Conservation (phyloP, 1,139 yeast species). For the Debaryomyces udenii region DNA sequence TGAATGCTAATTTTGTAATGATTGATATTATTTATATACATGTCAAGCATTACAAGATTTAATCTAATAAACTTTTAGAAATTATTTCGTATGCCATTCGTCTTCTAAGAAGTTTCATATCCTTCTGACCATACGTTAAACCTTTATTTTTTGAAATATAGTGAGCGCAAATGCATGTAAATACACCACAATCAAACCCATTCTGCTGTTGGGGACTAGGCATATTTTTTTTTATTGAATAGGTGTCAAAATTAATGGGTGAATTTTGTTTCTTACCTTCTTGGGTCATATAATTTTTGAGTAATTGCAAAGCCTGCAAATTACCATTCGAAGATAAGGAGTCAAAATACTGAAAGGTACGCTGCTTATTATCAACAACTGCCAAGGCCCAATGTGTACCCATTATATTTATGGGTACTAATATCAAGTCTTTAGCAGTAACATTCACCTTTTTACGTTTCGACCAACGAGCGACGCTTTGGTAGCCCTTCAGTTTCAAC, state of each 20-base stretch:
- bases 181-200: conserved; percentile 96
- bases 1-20: neutral
- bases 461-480: conserved; percentile 88
- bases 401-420: conserved; percentile 82
- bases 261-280: conserved; percentile 54
- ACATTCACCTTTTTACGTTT: conserved; percentile 77
- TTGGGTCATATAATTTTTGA: conserved; percentile 62
- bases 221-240: conserved; percentile 36
- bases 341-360: conserved; percentile 72
- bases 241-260: conserved; percentile 33
- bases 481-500: conserved; percentile 70
- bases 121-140: conserved; percentile 63
- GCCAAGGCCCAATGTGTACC: conserved; percentile 95
- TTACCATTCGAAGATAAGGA: conserved; percentile 67
- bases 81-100: conserved; percentile 65
- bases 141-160: conserved; percentile 53
- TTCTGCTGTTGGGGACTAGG: conserved; percentile 84
- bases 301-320: conserved; percentile 52
- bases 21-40: neutral
- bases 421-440: conserved; percentile 60
- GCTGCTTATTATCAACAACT: conserved; percentile 63
- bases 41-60: conserved; percentile 1
- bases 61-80: conserved; percentile 19
- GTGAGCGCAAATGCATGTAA: conserved; percentile 78
- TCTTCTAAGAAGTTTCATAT: conserved; percentile 69